Evolutionary conservation across 1,284 basidiomycete species (phyloP), one percentile per base, ranked within the genome.

Genomic region (Lentinus polychrous): DNA sequence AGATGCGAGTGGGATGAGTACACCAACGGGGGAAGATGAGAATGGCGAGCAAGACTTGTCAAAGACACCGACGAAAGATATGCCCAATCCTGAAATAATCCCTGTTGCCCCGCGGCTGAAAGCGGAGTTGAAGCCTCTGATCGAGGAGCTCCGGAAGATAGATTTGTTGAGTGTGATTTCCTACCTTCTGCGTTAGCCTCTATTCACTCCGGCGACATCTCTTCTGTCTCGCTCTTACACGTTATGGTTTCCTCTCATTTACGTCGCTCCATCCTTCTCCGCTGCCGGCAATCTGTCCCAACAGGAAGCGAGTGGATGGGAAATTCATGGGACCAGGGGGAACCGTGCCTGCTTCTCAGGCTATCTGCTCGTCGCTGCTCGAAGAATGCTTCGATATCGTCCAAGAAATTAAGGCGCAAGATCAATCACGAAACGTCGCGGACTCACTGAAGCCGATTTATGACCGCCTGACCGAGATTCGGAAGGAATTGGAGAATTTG

Each of bases 301-400:
- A 35, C 45, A 87, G 90, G 43, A 91, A 92, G 70, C 90, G 95
- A 12, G 91, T 95, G 6, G 93, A 98, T 61, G 94, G 94, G 49
- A 96, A 96, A 66, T 98, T 97, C 68, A 74, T 97, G 20, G 93
- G 92, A 2, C 92, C 93, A 10, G 91, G 91, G 15, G 94, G 94
- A 36, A 86, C 81, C 37, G 87, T 97, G 0, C 93, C 94, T 10
- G 79, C 87, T 40, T 95, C 94, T 7, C 94, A 97, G 66, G 91
- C 90, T 1, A 66, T 88, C n/a, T 89, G 87, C 57, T 84, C 84
- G 0, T 94, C 94, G 1, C 72, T 99, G 24, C 74, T 99, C 10
- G 95, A 99, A 67, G 92, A 95, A 60, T 96, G 93, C 65, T 99
- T 99, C 66, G 94, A 99, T 51, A 91, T 98, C 52, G 78, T 84